A percentile compares a stretch with the other conserved stretches of the same genome.
Conservation (phyloP, 306 rosid genomes). For the Amphicarpaea edgeworthii region DNA sequence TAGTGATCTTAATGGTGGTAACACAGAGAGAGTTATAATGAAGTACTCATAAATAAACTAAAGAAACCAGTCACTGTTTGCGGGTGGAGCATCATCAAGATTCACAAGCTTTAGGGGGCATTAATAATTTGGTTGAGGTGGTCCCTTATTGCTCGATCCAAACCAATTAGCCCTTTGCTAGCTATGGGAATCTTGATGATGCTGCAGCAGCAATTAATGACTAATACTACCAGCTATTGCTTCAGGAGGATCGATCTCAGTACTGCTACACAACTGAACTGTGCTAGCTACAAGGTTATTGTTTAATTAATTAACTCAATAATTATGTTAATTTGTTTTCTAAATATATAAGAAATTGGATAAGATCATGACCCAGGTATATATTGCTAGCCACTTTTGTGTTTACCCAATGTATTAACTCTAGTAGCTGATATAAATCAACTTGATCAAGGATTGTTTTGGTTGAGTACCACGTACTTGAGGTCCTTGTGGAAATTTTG, state of each 20-base stretch:
- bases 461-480: background rate
- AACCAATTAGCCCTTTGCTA: constrained; percentile 33
- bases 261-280: constrained; percentile 24
- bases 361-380: background rate
- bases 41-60: constrained; percentile 6
- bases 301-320: background rate
- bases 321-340: constrained; percentile 13
- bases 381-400: constrained; percentile 3
- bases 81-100: constrained; percentile 96
- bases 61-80: constrained; percentile 61
- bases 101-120: constrained; percentile 63
- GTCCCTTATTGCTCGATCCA: constrained; percentile 45
- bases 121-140: constrained; percentile 38
- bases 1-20: constrained; percentile 1
- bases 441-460: background rate
- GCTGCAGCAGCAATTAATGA: constrained; percentile 87
- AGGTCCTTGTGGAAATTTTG: background rate
- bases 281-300: constrained; percentile 34
- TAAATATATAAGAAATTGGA: background rate
- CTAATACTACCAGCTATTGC: constrained; percentile 40
- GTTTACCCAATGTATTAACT: background rate
- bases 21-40: background rate
- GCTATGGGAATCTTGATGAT: constrained; percentile 89
- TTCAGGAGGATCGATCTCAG: background rate
- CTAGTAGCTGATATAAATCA: background rate